Base-by-base conservation (phyloP, 331 rosid species). In the Spiraea crenata region DNA sequence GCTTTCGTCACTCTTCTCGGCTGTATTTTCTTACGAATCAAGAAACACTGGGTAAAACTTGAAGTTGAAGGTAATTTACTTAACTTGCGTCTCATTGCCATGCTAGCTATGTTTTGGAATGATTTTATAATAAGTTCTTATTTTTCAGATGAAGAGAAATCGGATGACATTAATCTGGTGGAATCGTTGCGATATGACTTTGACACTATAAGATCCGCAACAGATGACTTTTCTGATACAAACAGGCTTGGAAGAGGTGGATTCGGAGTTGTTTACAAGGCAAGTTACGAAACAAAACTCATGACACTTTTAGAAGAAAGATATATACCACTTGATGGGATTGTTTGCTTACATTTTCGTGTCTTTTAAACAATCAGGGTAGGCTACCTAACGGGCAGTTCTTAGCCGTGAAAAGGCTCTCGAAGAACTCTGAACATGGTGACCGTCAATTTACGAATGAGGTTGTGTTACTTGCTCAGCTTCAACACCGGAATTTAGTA, bases 401-500 rank as follows among this genome's bases (percentile, higher is more conserved):
- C 37, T 60, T 68, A 39, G 80, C 80, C 15, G 80, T 68, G 9
- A 73, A 78, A 78, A 51, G 78, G 17, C 72, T 78, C 15, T 39
- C 63, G 1, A 67, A 47, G 16, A 11, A 14, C 44, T 78, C 78
- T 6, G 61, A 19, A 19, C 75, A 78, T 5, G 82, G 82, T 38
- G 56, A 78, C 11, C n/a, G 47, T 3, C 78, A 78, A 61, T 78
- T 78, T 31, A 60, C 37, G 17, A 72, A 54, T 14, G 78, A 72
- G 58, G 71, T 67, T 10, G 3, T 11, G 25, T 13, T 78, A 4
- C 62, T 73, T 52, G 67, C 74, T 4, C 71, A 67, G 37, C 75
- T 78, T 68, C 75, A 73, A 61, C 82, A 78, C 48, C 75, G 78
- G 3, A 78, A 78, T 69, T 54, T 73, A n/a, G 82, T 78, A 12